Conservation (phyloP, 768 basidiomycete species). For the Phaeotremella fagi region DNA sequence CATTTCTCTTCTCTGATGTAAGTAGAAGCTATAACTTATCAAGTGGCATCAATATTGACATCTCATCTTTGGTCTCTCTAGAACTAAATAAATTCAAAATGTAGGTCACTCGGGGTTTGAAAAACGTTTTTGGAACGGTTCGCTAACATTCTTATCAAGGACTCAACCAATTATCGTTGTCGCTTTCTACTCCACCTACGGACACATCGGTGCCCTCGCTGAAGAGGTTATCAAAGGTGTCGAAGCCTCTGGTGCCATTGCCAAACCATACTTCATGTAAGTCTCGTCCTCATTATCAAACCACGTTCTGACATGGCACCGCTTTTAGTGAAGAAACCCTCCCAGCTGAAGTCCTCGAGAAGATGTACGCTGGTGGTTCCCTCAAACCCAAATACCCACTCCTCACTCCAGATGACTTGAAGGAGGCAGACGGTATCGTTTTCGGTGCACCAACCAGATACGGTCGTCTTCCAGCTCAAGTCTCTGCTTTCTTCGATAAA, state of each 20-base stretch:
- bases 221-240: conserved; percentile 45
- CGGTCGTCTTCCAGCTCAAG: conserved; percentile 44
- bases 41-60: too few species aligned
- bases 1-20: too few species aligned
- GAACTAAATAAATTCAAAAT: too few species aligned
- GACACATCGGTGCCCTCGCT: conserved; percentile 46
- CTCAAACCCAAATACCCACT: conserved; percentile 61
- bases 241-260: conserved; percentile 46
- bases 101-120: too few species aligned
- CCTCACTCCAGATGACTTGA: conserved; percentile 57
- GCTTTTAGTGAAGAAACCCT: conserved; percentile 64
- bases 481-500: conserved; percentile 55
- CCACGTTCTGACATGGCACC: not conserved
- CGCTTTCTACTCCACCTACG: conserved; percentile 46
- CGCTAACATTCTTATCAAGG: conserved; percentile 1
- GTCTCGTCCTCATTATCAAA: conserved; percentile 4
- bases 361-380: conserved; percentile 64
- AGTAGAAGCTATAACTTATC: too few species aligned
- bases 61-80: too few species aligned
- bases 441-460: conserved; percentile 59
- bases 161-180: conserved; percentile 38
- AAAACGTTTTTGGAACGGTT: too few species aligned
- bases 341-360: conserved; percentile 59
- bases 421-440: conserved; percentile 61
- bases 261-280: conserved; percentile 51